Evolutionary conservation across 1,284 basidiomycete genomes (phyloP).

Genomic region (Sphagnurus paluster): DNA sequence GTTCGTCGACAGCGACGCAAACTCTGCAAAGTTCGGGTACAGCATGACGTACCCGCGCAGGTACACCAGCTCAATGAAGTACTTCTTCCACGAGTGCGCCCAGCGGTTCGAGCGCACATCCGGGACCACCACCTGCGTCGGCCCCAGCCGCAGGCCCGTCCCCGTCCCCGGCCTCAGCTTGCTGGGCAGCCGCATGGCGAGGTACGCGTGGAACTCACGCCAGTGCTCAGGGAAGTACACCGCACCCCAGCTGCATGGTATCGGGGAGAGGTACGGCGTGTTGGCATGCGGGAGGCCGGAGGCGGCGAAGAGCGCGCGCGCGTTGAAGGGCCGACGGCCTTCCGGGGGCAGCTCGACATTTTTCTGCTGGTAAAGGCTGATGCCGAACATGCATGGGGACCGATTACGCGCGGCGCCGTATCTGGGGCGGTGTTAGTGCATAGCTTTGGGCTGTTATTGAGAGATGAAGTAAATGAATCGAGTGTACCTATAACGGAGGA

Average conservation of each 20-base stretch:
- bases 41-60: constrained; percentile 83
- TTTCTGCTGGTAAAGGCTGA: constrained; percentile 84
- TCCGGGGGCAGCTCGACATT: constrained; percentile 69
- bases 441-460: not conserved
- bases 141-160: constrained; percentile 65
- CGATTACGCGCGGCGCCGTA: constrained; percentile 47
- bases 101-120: constrained; percentile 77
- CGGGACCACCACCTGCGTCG: constrained; percentile 57
- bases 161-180: constrained; percentile 54
- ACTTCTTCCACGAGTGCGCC: constrained; percentile 83
- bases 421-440: no score
- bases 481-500: constrained; percentile 71
- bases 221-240: constrained; percentile 85
- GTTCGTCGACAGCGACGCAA: constrained; percentile 78
- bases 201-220: constrained; percentile 80
- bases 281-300: constrained; percentile 40
- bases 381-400: constrained; percentile 61
- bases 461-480: not conserved
- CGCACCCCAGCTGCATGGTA: constrained; percentile 90
- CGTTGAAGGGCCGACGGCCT: constrained; percentile 69
- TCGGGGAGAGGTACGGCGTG: constrained; percentile 78
- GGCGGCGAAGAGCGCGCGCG: constrained; percentile 54
- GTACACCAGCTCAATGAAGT: constrained; percentile 82
- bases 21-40: constrained; percentile 77
- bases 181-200: constrained; percentile 54